phyloP scores from a whole-genome alignment of 495 filamentous ascomycete species.

The Friedmanniomyces endolithicus region DNA sequence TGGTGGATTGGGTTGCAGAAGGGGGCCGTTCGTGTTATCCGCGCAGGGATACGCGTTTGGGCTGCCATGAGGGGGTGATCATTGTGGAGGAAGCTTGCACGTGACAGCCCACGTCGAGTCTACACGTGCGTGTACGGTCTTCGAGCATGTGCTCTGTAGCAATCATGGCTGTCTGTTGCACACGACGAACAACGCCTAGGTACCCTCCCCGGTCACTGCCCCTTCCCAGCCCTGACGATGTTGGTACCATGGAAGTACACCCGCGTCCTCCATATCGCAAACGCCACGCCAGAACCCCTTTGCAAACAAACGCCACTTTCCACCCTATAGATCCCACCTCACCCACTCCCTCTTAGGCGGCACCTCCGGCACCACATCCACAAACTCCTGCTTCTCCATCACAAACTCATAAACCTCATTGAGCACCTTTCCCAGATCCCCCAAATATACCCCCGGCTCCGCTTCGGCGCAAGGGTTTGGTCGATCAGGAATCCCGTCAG shows the following conservation, averaged over 20 bases:
- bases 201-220: neutral
- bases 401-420: constrained; percentile 48
- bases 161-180: no score
- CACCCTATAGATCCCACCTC: constrained; percentile 40
- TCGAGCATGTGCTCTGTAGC: no score
- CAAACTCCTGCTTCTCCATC: constrained; percentile 48
- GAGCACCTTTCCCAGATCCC: constrained; percentile 37
- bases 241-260: no score
- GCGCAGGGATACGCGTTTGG: no score
- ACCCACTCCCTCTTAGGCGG: constrained; percentile 64
- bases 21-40: neutral
- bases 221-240: no score
- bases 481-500: constrained; percentile 47
- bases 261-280: no score
- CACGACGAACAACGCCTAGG: no score
- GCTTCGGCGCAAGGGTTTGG: constrained; percentile 31
- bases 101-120: no score
- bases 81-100: neutral
- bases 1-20: neutral
- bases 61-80: neutral
- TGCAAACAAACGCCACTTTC: no score
- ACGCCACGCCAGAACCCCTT: no score
- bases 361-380: constrained; percentile 53
- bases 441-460: constrained; percentile 38
- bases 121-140: no score